These are phyloP conservation scores for Phytopythium litorale DNA, from an alignment of 352 stramenopile species.

Conservation along the genomic window DNA sequence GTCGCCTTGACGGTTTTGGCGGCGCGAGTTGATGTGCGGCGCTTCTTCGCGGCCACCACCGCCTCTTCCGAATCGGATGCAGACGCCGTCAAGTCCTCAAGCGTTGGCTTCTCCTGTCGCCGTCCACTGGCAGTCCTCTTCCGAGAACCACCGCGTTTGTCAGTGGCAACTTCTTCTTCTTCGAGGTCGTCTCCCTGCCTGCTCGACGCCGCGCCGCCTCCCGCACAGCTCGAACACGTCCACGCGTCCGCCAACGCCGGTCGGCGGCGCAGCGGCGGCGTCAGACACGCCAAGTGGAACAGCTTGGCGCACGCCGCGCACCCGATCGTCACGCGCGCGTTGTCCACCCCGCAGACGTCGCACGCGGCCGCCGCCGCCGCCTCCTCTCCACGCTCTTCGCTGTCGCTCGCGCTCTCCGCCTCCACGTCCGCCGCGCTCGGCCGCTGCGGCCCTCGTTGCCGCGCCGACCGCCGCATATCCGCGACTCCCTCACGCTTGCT, in stretches of 20 bases:
- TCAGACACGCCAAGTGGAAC: constrained; percentile 59
- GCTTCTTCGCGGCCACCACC: neutral
- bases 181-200: neutral
- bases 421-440: neutral
- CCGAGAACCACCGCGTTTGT: neutral
- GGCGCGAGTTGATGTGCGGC: neutral
- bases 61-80: neutral
- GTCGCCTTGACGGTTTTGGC: neutral
- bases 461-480: neutral
- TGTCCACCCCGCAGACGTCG: constrained; percentile 29
- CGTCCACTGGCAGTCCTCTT: neutral
- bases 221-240: constrained; percentile 34
- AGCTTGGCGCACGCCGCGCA: constrained; percentile 33
- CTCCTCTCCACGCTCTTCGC: constrained; percentile 9
- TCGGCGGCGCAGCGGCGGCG: constrained; percentile 42
- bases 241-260: constrained; percentile 32
- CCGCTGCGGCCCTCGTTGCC: neutral
- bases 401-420: neutral
- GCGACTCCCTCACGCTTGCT: neutral
- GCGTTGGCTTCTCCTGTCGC: neutral
- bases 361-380: constrained; percentile 20
- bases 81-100: neutral
- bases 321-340: constrained; percentile 37
- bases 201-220: neutral
- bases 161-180: neutral